phyloP scores from a whole-genome alignment of 2,329 filamentous ascomycete species.

The Pyrenochaeta sp. region DNA sequence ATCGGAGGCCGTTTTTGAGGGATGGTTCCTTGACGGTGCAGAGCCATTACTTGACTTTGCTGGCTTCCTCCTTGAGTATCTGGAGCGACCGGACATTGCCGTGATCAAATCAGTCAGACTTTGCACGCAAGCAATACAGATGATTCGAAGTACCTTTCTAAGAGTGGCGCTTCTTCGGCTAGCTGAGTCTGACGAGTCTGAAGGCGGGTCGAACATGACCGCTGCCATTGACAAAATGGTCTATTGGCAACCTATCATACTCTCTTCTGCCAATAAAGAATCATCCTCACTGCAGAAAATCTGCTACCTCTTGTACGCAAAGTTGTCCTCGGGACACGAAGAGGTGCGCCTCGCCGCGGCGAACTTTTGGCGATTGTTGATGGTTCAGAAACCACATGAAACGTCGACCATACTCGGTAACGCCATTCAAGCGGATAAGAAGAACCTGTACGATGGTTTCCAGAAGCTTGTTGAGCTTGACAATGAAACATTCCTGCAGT shows the following conservation, averaged over 20 bases:
- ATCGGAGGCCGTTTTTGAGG: slow-evolving; percentile 90
- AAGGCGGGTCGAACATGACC: slow-evolving; percentile 69
- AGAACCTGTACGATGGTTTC: slow-evolving; percentile 77
- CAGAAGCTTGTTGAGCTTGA: slow-evolving; percentile 87
- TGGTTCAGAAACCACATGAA: slow-evolving; percentile 92
- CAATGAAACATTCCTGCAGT: slow-evolving; percentile 84
- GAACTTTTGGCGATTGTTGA: slow-evolving; percentile 86
- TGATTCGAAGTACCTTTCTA: slow-evolving; percentile 79
- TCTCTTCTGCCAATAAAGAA: slow-evolving; percentile 79
- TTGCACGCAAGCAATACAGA: slow-evolving; percentile 82
- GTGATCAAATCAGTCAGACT: slow-evolving; percentile 87
- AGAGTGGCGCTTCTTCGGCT: slow-evolving; percentile 81
- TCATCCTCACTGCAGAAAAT: slow-evolving; percentile 84
- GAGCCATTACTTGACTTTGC: slow-evolving; percentile 85
- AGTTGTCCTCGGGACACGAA: slow-evolving; percentile 75
- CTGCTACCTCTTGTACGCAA: slow-evolving; percentile 92
- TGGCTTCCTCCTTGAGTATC: slow-evolving; percentile 84
- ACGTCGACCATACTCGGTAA: slow-evolving; percentile 77
- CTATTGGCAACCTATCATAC: slow-evolving; percentile 94
- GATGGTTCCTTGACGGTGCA: slow-evolving; percentile 92
- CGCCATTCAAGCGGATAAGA: slow-evolving; percentile 74
- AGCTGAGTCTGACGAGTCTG: slow-evolving; percentile 79
- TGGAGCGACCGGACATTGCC: slow-evolving; percentile 85
- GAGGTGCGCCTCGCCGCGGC: slow-evolving; percentile 78
- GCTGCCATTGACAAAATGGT: slow-evolving; percentile 83